Evolutionary conservation across 202 grass and related monocot genomes (phyloP).

Genomic region (Setaria italica): DNA sequence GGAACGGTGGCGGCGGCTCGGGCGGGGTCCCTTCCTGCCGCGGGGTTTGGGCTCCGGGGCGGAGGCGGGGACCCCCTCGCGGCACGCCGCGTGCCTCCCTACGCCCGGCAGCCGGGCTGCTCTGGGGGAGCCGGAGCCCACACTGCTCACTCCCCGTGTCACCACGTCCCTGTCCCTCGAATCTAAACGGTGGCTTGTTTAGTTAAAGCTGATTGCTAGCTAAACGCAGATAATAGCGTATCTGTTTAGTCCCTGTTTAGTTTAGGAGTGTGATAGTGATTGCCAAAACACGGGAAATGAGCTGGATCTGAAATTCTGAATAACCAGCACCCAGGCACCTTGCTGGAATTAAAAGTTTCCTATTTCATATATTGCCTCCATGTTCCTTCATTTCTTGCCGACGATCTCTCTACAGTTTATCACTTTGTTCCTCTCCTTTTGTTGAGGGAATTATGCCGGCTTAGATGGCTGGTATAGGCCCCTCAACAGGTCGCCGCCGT

Average conservation of each 20-base stretch:
- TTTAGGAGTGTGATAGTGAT: neutral
- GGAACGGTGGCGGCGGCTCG: neutral
- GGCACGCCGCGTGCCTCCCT: conserved; percentile 49
- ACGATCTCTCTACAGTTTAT: neutral
- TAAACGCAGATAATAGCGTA: neutral
- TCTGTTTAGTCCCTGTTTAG: neutral
- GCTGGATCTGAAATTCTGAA: too few species aligned
- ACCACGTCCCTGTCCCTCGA: neutral
- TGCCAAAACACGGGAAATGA: too few species aligned
- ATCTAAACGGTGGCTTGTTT: neutral
- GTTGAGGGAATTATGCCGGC: neutral
- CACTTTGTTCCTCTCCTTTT: conserved; percentile 38
- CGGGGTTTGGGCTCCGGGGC: neutral
- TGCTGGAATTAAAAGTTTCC: too few species aligned
- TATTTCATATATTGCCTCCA: neutral
- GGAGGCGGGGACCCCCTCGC: conserved; percentile 24
- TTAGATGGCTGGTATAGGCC: neutral
- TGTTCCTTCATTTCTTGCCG: neutral
- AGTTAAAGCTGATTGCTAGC: neutral
- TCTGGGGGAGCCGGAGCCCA: neutral
- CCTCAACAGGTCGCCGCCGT: neutral
- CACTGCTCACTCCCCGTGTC: neutral
- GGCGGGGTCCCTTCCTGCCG: neutral
- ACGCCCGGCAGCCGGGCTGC: neutral
- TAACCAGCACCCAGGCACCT: too few species aligned